phyloP scores from a whole-genome alignment of 2,329 filamentous ascomycete species.

The Pezicula radicicola region DNA sequence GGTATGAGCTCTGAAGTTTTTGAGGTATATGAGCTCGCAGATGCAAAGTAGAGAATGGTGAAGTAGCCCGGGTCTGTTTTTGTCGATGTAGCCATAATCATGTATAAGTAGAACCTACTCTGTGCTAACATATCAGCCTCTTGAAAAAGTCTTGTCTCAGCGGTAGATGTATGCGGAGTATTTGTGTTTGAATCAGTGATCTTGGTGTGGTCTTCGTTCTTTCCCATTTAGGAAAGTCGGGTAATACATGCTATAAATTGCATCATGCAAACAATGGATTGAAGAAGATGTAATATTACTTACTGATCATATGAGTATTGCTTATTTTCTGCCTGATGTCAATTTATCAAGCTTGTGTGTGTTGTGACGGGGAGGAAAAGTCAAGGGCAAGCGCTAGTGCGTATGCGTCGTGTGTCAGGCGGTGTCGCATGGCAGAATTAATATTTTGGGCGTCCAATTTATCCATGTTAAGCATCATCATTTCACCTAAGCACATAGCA shows the following conservation, averaged over 20 bases:
- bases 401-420: too few species aligned
- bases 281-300: conserved; percentile 5
- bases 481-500: background rate
- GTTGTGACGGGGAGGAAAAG: too few species aligned
- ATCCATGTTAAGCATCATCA: too few species aligned
- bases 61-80: conserved; percentile 55
- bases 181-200: conserved; percentile 57
- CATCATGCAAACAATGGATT: conserved; percentile 26
- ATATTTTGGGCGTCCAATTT: too few species aligned
- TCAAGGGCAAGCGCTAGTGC: too few species aligned
- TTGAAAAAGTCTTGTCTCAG: background rate
- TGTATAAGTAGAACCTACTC: too few species aligned
- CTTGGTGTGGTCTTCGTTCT: conserved; percentile 59
- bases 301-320: conserved; percentile 6
- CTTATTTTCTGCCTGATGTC: background rate
- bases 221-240: conserved; percentile 49
- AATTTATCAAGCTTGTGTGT: too few species aligned
- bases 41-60: conserved; percentile 79
- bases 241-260: conserved; percentile 40
- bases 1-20: conserved; percentile 63
- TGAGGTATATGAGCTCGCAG: conserved; percentile 67
- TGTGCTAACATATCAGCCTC: background rate
- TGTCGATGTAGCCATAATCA: conserved; percentile 10
- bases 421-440: too few species aligned
- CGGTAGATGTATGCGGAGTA: conserved; percentile 6